A percentile compares a stretch with the other conserved stretches of the same genome.
phyloP scores from a whole-genome alignment of 2,329 filamentous ascomycete species.

The Lithohypha guttulata region DNA sequence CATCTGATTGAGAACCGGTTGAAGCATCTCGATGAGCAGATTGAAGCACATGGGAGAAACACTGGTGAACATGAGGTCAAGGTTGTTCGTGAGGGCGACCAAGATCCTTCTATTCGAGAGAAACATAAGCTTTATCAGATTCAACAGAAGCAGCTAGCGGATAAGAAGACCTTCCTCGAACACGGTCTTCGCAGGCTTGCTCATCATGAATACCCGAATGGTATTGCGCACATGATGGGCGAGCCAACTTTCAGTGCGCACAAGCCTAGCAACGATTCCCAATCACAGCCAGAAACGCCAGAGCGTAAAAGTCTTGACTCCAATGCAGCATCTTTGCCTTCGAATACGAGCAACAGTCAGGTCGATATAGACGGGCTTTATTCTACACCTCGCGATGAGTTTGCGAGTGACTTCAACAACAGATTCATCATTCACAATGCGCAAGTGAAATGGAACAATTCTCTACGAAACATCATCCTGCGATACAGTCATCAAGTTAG shows the following conservation, averaged over 20 bases:
- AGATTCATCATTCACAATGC: slow-evolving; percentile 96
- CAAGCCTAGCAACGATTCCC: slow-evolving; percentile 8
- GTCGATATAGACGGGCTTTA: slow-evolving; percentile 47
- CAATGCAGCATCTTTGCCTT: background rate
- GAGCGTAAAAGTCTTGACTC: slow-evolving; percentile 2
- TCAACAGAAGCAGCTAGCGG: slow-evolving; percentile 46
- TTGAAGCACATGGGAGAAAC: slow-evolving; percentile 60
- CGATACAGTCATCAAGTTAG: slow-evolving; percentile 96
- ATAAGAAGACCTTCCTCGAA: slow-evolving; percentile 49
- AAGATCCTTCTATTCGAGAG: slow-evolving; percentile 33
- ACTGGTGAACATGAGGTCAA: slow-evolving; percentile 65
- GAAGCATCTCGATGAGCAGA: slow-evolving; percentile 65
- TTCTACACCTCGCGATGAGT: slow-evolving; percentile 62
- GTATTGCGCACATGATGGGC: slow-evolving; percentile 32
- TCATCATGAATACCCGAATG: slow-evolving; percentile 40
- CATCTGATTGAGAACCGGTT: slow-evolving; percentile 75
- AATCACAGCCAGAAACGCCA: background rate
- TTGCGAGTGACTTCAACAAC: slow-evolving; percentile 92
- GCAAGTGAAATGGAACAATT: slow-evolving; percentile 97
- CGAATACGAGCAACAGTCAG: slow-evolving; percentile 38
- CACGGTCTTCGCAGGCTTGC: slow-evolving; percentile 48
- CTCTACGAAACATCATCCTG: slow-evolving; percentile 86
- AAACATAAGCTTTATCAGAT: slow-evolving; percentile 42
- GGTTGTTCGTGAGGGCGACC: slow-evolving; percentile 44
- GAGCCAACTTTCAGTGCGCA: slow-evolving; percentile 8